Evolutionary conservation across 768 basidiomycete species (phyloP).

Genomic region (Pleurotus cornucopiae): DNA sequence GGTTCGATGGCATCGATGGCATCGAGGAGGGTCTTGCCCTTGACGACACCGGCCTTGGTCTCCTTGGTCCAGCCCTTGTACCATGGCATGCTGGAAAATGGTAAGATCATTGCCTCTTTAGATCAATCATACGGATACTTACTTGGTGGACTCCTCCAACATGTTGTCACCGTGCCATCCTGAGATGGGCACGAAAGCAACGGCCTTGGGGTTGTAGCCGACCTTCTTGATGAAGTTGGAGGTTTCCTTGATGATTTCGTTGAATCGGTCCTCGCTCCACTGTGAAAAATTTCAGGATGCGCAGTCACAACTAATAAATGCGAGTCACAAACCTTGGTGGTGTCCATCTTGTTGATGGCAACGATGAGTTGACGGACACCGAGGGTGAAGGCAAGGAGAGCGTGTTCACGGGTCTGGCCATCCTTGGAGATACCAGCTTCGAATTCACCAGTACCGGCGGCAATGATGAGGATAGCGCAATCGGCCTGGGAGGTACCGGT

Average conservation of each 20-base stretch:
- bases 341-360: slow-evolving; percentile 99
- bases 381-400: slow-evolving; percentile 98
- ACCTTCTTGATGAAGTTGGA: slow-evolving; percentile 99
- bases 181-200: slow-evolving; percentile 99
- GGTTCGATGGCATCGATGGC: slow-evolving; percentile 99
- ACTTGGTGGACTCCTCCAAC: slow-evolving; percentile 98
- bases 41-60: slow-evolving; percentile 85
- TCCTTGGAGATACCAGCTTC: slow-evolving; percentile 99
- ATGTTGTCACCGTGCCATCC: slow-evolving; percentile 99
- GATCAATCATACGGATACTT: slow-evolving; percentile 21
- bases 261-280: slow-evolving; percentile 99
- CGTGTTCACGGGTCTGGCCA: slow-evolving; percentile 99
- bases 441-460: slow-evolving; percentile 99
- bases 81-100: slow-evolving; percentile 83
- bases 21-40: slow-evolving; percentile 99
- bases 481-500: slow-evolving; percentile 99
- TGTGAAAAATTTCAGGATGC: slow-evolving; percentile 26
- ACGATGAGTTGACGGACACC: slow-evolving; percentile 99
- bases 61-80: slow-evolving; percentile 99
- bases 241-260: slow-evolving; percentile 98
- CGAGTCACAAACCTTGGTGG: slow-evolving; percentile 69
- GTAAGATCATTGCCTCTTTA: slow-evolving; percentile 11
- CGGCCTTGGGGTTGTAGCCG: slow-evolving; percentile 98
- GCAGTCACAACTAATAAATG: neutral
- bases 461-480: slow-evolving; percentile 99